Evolutionary conservation across 2,329 filamentous ascomycete species (phyloP), one percentile per base, ranked within the genome.

Genomic region (Xylariaceae sp.): DNA sequence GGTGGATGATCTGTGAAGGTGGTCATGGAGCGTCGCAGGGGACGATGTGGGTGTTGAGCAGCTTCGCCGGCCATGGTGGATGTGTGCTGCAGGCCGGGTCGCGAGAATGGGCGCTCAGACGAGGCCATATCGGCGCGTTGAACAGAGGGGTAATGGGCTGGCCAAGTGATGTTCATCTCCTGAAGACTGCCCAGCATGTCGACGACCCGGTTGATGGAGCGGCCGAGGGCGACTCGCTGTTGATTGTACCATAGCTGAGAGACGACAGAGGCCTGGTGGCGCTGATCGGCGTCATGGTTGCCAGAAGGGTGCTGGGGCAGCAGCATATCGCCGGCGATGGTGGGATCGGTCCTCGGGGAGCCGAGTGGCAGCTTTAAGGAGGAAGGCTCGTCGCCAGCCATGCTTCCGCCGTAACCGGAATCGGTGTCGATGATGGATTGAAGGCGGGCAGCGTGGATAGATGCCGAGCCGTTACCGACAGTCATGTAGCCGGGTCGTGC

Each of bases 221-320:
- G 87, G 41, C 84, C 90, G n/a, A 99, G 82, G 31, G 89, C 84
- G 6, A 86, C 89, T 53, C 92, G 86, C 69, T 97, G 96, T 64
- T 90, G 84, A 71, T 97, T 97, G 74, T 96, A 97, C 78, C 89
- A 90, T 59, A 97, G 81, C 73, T 97, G 94, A 66, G 96, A 88
- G 45, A 97, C 84, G 71, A 96, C 90, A 66, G 87, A 89, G 36
- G 90, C 87, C 60, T 93, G 83, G 42, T 81, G 75, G 60, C 82
- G 81, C 63, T 81, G 81, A 65, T 90, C 87, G 58, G 83, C 75
- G 47, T 88, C 84, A 42, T 76, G 75, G 69, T 66, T 57, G 53
- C 61, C 64, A 54, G 69, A 62, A 46, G 72, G 70, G 58, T 73
- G 70, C 31, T 71, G 67, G 46, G 73, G 71, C 50, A 75, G 67